Conservation (phyloP, 805 yeast species). For the Candida verbasci region DNA sequence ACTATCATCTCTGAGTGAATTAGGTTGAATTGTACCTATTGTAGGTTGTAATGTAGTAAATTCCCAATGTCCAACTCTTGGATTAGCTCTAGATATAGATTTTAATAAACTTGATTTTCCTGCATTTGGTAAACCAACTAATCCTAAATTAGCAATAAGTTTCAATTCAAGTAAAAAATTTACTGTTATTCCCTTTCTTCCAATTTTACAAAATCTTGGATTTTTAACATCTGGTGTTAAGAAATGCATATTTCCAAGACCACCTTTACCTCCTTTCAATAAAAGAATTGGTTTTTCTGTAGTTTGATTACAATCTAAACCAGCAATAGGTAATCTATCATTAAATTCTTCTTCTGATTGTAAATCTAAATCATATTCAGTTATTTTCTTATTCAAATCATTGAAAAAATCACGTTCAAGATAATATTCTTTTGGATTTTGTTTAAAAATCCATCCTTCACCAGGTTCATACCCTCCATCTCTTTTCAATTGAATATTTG, state of each 20-base stretch:
- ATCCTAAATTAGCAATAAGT: slow-evolving; percentile 85
- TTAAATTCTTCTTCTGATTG: slow-evolving; percentile 51
- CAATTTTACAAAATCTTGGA: slow-evolving; percentile 82
- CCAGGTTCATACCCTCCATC: slow-evolving; percentile 51
- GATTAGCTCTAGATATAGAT: slow-evolving; percentile 84
- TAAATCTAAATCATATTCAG: slow-evolving; percentile 56
- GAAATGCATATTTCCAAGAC: slow-evolving; percentile 95
- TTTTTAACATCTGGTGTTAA: slow-evolving; percentile 77
- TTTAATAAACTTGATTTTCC: slow-evolving; percentile 88
- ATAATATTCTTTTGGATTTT: slow-evolving; percentile 69
- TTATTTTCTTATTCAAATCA: slow-evolving; percentile 60
- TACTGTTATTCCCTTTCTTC: slow-evolving; percentile 64
- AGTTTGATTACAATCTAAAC: slow-evolving; percentile 65
- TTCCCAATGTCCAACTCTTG: slow-evolving; percentile 94
- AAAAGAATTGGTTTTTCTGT: slow-evolving; percentile 65
- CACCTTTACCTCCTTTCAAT: slow-evolving; percentile 86
- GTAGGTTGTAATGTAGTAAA: slow-evolving; percentile 92
- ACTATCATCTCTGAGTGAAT: slow-evolving; percentile 53
- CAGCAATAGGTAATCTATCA: slow-evolving; percentile 78
- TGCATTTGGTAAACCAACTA: slow-evolving; percentile 95
- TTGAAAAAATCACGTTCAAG: slow-evolving; percentile 60
- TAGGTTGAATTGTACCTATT: slow-evolving; percentile 75
- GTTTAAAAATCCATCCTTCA: slow-evolving; percentile 86
- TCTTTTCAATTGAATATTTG: slow-evolving; percentile 53
- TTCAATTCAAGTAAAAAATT: slow-evolving; percentile 79